Evolutionary conservation across 106 monocot species (phyloP), one percentile per base, ranked within the genome.

Genomic region (Dendrobium officinale): DNA sequence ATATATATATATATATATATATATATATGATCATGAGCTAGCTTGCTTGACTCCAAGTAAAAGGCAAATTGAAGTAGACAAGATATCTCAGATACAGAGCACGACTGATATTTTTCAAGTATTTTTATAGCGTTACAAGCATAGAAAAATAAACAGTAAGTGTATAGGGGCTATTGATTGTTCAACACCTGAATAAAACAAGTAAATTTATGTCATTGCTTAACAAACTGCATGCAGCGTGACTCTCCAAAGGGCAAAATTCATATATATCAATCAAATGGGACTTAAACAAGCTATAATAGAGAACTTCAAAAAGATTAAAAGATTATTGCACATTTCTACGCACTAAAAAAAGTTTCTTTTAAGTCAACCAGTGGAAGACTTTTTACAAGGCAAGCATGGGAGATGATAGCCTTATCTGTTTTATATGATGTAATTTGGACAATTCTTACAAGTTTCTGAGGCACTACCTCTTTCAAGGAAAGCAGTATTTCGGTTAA

Each of bases 401-500:
- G 20, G 8, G 13, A 48, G 13, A 49, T 26, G 10, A 76, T 47
- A 47, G n/a, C 7, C 45, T 22, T 44, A 20, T 26, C 24, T 51
- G 47, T 24, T 11, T 49, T 22, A 76, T 76, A 76, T 13, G 45
- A 48, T 51, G 5, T 19, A 51, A 51, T 43, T 20, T 43, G 8
- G 10, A 27, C 47, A 76, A 75, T 24, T 45, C 37, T 75, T 7
- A 48, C 10, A 75, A 48, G 24, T 44, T 48, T 76, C 9, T 49
- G 24, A 83, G 19, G 72, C 6, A 55, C 75, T 86, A 92, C 96
- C 94, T 98, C 97, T 89, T 98, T 98, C 79, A 98, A 81, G 56
- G 94, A 86, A 86, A 98, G 94, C 44, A 98, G 81, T 73, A 98
- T 92, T 86, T 98, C 97, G 75, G 94, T 92, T 59, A 98, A 88